Conservation (phyloP, 2,329 filamentous ascomycete species). For the Trichoderma brevicompactum region DNA sequence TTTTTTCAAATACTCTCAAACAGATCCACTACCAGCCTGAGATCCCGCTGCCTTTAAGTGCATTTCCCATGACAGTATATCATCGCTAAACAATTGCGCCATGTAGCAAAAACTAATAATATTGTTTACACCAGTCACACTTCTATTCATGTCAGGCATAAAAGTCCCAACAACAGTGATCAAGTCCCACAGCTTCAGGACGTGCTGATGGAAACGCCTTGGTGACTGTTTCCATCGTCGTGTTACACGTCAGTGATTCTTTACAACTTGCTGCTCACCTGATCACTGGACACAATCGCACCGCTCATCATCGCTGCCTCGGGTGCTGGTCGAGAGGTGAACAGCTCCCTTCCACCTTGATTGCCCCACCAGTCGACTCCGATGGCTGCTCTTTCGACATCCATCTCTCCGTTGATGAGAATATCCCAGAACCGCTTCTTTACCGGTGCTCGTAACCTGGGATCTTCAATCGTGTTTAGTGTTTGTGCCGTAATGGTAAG, state of each 20-base stretch:
- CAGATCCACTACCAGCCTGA: not conserved
- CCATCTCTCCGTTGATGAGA: slow-evolving; percentile 81
- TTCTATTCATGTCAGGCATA: not conserved
- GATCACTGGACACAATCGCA: slow-evolving; percentile 47
- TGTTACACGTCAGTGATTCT: not conserved
- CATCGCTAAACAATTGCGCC: slow-evolving; percentile 15
- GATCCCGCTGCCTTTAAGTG: not conserved
- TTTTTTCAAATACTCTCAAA: not conserved
- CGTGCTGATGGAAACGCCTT: not conserved
- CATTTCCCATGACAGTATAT: slow-evolving; percentile 3
- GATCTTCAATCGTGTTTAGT: slow-evolving; percentile 66
- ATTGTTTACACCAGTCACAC: not conserved
- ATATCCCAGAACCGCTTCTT: slow-evolving; percentile 79
- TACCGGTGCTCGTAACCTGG: slow-evolving; percentile 64
- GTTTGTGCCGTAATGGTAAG: slow-evolving; percentile 71
- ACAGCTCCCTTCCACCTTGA: slow-evolving; percentile 57
- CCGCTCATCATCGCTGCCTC: slow-evolving; percentile 58
- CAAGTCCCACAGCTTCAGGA: not conserved
- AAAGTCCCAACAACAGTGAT: not conserved
- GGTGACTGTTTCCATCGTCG: not conserved
- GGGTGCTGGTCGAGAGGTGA: slow-evolving; percentile 42
- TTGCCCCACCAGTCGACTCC: slow-evolving; percentile 87
- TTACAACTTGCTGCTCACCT: slow-evolving; percentile 37
- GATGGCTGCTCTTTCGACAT: slow-evolving; percentile 78
- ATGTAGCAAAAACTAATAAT: not conserved